Conservation (phyloP, 177 flowering plant species). For the Vitis hybrid region DNA sequence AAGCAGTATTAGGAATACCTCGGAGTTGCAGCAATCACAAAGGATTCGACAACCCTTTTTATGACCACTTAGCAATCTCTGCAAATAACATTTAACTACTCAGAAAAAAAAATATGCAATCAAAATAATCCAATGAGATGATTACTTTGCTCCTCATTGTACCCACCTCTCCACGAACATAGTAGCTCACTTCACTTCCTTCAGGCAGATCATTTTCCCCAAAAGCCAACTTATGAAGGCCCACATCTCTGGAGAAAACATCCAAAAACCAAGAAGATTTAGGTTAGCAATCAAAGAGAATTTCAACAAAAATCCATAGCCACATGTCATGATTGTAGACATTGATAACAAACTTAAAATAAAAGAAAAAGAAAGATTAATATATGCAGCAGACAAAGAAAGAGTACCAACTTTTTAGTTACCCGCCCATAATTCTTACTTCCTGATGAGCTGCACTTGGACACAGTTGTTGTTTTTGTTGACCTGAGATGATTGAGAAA, state of each 20-base stretch:
- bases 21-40: constrained; percentile 67
- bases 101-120: constrained; percentile 13
- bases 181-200: constrained; percentile 79
- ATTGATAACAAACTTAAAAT: background rate
- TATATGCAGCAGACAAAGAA: background rate
- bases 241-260: constrained; percentile 53
- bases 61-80: constrained; percentile 72
- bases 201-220: constrained; percentile 69
- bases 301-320: too few relatives aligned
- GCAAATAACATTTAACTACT: constrained; percentile 17
- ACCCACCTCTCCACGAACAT: constrained; percentile 64
- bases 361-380: constrained; percentile 1
- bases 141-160: background rate
- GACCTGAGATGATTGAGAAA: constrained; percentile 19
- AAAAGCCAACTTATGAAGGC: constrained; percentile 80
- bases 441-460: constrained; percentile 25
- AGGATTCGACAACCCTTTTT: constrained; percentile 69
- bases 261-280: constrained; percentile 4
- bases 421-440: constrained; percentile 49
- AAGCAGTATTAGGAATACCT: constrained; percentile 42
- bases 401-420: constrained; percentile 66
- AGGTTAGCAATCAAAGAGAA: background rate
- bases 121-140: background rate
- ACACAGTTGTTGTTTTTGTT: constrained; percentile 14
- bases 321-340: too few relatives aligned